Base-by-base conservation (phyloP, 768 basidiomycete species). In the Phlebiopsis gigantea region DNA sequence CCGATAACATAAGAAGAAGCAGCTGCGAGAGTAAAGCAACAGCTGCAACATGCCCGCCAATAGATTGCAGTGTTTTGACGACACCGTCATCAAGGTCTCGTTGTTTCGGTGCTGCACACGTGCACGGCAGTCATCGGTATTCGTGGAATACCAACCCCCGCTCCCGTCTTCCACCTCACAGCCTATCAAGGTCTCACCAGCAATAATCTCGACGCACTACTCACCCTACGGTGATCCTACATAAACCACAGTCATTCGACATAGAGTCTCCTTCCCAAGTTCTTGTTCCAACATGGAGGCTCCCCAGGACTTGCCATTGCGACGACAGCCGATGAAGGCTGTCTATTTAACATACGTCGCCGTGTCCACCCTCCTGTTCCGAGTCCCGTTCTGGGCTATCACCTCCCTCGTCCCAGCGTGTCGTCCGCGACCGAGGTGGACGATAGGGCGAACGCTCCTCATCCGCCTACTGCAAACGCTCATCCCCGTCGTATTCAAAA, bases 381-480 rank as follows among this genome's bases (percentile, higher is more conserved):
- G 47, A 2, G 19, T 61, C 2, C 60, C 60, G 1, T 51, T 28
- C 47, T 61, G 57, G 57, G 5, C 34, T 21, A 5, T 58, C 25
- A 19, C 30, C 21, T 31, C 46, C 1, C 48, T 56, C 21, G n/a
- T 56, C 24, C 60, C 57, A 1, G 22, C 41, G 15, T n/a, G 41
- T 8, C 57, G 60, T n/a, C 57, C 57, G 15, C 52, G 57, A 14
- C n/a, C 53, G 10, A 41, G 46, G 29, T 58, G 57, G 60, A 45
- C 60, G 2, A 5, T 58, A 15, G 30, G 29, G 19, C 60, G 60
- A 43, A 43, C 53, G 29, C 21, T 61, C 14, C 29, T 51, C 29
- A 39, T 58, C 5, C 3, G 47, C 14, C 2, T 26, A 1, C 17
- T 54, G 28, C 44, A 55, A 2, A 46, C 19, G 7, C 4, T 24